A percentile compares a stretch with the other conserved stretches of the same genome.
These are phyloP conservation scores for Dendrothele bispora DNA, from an alignment of 768 basidiomycete species.

Conservation along the genomic window DNA sequence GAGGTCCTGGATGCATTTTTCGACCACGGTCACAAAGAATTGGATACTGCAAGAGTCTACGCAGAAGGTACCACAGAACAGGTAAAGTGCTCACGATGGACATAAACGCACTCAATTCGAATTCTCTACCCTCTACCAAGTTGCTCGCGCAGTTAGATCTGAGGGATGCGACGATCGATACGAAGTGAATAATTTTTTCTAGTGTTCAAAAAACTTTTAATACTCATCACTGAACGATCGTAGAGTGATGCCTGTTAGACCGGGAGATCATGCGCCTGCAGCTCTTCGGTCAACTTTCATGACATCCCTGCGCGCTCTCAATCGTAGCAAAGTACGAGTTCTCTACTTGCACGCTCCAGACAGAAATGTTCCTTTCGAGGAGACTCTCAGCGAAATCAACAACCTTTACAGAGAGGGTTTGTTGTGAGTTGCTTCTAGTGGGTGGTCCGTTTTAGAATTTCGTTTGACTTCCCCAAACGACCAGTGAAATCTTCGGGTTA, in stretches of 20 bases:
- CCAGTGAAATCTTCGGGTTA: slow-evolving; percentile 49
- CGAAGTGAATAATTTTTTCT: slow-evolving; percentile 35
- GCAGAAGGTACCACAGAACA: slow-evolving; percentile 49
- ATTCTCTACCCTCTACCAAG: slow-evolving; percentile 20
- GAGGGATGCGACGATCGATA: slow-evolving; percentile 41
- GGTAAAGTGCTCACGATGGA: slow-evolving; percentile 27
- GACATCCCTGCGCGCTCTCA: slow-evolving; percentile 32
- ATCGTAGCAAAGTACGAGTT: slow-evolving; percentile 32
- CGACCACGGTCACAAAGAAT: slow-evolving; percentile 38
- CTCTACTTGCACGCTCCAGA: slow-evolving; percentile 53
- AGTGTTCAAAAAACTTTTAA: not conserved
- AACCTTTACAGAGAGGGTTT: slow-evolving; percentile 42
- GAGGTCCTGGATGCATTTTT: slow-evolving; percentile 46
- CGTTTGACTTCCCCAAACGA: not conserved
- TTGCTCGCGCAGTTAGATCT: slow-evolving; percentile 40
- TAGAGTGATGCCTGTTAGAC: slow-evolving; percentile 38
- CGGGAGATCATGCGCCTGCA: slow-evolving; percentile 40
- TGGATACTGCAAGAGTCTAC: slow-evolving; percentile 52
- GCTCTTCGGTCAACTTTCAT: slow-evolving; percentile 35
- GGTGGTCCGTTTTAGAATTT: not conserved
- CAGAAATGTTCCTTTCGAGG: slow-evolving; percentile 45
- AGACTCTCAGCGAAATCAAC: slow-evolving; percentile 43
- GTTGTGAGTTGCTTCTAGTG: slow-evolving; percentile 36
- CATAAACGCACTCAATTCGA: not conserved
- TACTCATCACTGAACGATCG: not conserved